Evolutionary conservation across 352 stramenopile species (phyloP), one percentile per base, ranked within the genome.

Genomic region (Thalassiosira pacifica): DNA sequence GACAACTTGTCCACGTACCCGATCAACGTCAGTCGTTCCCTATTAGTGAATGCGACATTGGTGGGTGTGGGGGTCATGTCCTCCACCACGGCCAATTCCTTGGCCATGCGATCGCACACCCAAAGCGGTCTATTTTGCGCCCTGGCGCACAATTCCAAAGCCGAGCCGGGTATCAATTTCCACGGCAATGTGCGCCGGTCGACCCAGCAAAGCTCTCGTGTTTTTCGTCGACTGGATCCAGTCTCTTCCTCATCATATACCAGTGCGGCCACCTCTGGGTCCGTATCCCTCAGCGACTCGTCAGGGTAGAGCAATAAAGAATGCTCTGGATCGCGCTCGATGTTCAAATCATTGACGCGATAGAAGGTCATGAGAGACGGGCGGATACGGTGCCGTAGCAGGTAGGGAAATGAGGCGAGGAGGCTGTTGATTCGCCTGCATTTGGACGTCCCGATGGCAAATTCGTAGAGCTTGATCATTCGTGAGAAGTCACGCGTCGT

Each of bases 11-110:
- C 89, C 19, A 95, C 87, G 61, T 92, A 92, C 6, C 31, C 57
- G 27, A 97, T 86, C n/a, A 97, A 79, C 19, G 87, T 78, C 66
- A 97, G 85, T 19, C 94, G 82, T 76, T 97, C 94, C 9, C 94
- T 82, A n/a, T 89, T 91, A 13, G 91, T 93, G 78, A 95, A 97
- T 24, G 77, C 82, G n/a, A n/a, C n/a, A n/a, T n/a, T n/a, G n/a
- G n/a, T n/a, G n/a, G n/a, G n/a, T n/a, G n/a, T n/a, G 32, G 86
- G 79, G 10, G 34, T 48, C 45, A 84, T 45, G 85, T 94, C 83
- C 9, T 91, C 83, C n/a, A 95, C 86, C 13, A 86, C 73, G 26
- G 79, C 70, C 13, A 94, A 63, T 65, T 94, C 90, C 37, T 92
- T 87, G n/a, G 84, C 88, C 79, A 95, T 88, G 2, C 92, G 85